A percentile compares a stretch with the other conserved stretches of the same genome.
Conservation (phyloP, 2,329 filamentous ascomycete species). For the Intubia oerlemansii region DNA sequence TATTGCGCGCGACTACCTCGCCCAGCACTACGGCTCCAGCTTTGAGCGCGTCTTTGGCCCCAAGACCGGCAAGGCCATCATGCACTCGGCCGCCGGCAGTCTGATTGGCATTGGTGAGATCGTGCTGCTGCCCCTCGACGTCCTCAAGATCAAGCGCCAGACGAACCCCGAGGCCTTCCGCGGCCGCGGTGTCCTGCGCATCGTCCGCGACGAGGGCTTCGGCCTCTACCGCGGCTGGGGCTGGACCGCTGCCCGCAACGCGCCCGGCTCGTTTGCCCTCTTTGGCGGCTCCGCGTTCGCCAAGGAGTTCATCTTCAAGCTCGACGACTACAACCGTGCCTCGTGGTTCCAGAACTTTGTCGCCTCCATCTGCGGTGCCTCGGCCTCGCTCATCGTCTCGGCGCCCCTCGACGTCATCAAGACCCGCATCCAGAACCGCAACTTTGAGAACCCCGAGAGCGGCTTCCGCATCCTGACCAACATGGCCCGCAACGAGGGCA, state of each 20-base stretch:
- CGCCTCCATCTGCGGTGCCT: constrained; percentile 85
- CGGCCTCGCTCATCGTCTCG: constrained; percentile 88
- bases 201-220: constrained; percentile 84
- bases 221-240: constrained; percentile 90
- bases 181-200: constrained; percentile 74
- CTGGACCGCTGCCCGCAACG: constrained; percentile 94
- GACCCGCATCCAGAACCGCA: constrained; percentile 93
- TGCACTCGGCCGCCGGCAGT: constrained; percentile 92
- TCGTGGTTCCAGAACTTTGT: constrained; percentile 93
- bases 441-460: constrained; percentile 94
- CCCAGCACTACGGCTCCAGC: constrained; percentile 52
- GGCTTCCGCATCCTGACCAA: constrained; percentile 80
- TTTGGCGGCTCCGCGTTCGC: constrained; percentile 95
- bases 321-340: constrained; percentile 89
- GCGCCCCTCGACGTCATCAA: constrained; percentile 95
- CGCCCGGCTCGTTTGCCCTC: constrained; percentile 88
- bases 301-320: constrained; percentile 84
- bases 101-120: constrained; percentile 96
- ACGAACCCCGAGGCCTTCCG: constrained; percentile 98
- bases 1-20: constrained; percentile 77
- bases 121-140: constrained; percentile 79
- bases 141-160: constrained; percentile 98
- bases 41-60: constrained; percentile 87
- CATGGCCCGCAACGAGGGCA: constrained; percentile 82
- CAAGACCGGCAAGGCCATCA: constrained; percentile 92